phyloP scores from a whole-genome alignment of 257 asterid species.

The Ballota nigra region DNA sequence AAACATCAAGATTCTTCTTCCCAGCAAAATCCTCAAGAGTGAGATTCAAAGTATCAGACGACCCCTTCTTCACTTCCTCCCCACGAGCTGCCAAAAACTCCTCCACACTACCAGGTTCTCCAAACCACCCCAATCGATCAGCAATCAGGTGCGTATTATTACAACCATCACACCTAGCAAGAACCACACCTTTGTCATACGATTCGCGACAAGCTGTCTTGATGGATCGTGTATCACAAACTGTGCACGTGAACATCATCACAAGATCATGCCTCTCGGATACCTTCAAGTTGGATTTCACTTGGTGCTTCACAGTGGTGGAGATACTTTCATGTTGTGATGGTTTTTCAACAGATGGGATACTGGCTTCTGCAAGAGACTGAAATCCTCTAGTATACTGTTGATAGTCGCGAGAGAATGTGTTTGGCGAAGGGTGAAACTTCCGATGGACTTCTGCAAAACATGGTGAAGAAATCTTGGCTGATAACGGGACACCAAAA shows the following conservation, averaged over 20 bases:
- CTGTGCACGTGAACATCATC: conserved; percentile 77
- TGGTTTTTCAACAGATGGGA: conserved; percentile 26
- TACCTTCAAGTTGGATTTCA: conserved; percentile 49
- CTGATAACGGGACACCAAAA: not conserved
- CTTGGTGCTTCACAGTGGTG: conserved; percentile 32
- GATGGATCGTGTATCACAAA: conserved; percentile 68
- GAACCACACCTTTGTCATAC: conserved; percentile 79
- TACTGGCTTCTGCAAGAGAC: conserved; percentile 36
- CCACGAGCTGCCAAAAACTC: conserved; percentile 84
- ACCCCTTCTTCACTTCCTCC: conserved; percentile 79
- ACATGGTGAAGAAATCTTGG: conserved; percentile 8
- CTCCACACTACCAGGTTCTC: conserved; percentile 77
- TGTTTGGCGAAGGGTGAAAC: conserved; percentile 36
- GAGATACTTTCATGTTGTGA: conserved; percentile 26
- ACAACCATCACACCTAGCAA: conserved; percentile 84
- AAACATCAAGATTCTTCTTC: conserved; percentile 27
- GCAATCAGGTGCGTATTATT: conserved; percentile 77
- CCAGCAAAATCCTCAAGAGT: conserved; percentile 85
- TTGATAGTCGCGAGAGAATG: conserved; percentile 33
- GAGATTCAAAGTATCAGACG: conserved; percentile 52
- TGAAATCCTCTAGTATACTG: conserved; percentile 41
- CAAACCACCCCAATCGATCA: conserved; percentile 93
- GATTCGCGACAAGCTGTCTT: conserved; percentile 77
- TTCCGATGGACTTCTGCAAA: conserved; percentile 41
- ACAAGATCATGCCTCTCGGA: conserved; percentile 70